Evolutionary conservation across 768 basidiomycete genomes (phyloP).

Genomic region (Infundibulicybe gibba): DNA sequence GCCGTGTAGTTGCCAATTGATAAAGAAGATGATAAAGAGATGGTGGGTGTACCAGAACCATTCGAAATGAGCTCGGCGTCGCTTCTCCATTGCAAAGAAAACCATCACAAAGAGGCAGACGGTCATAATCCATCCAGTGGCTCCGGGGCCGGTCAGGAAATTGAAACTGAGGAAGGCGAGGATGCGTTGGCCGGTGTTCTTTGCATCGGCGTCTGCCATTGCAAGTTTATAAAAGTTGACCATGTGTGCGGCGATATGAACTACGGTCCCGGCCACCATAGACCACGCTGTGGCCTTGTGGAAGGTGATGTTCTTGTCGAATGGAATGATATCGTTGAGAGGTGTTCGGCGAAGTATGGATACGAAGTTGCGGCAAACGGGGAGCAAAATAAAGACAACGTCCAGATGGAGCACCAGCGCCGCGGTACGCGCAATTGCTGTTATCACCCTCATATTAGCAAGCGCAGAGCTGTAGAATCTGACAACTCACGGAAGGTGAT

Average conservation of each 20-base stretch:
- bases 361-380: slow-evolving; percentile 93
- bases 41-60: slow-evolving; percentile 88
- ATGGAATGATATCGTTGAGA: slow-evolving; percentile 83
- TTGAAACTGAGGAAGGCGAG: slow-evolving; percentile 74
- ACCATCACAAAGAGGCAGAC: slow-evolving; percentile 72
- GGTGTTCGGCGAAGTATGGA: slow-evolving; percentile 84
- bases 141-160: slow-evolving; percentile 78
- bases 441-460: slow-evolving; percentile 26
- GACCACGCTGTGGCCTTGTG: slow-evolving; percentile 92
- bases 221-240: slow-evolving; percentile 77
- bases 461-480: not conserved
- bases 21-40: slow-evolving; percentile 90
- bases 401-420: slow-evolving; percentile 91
- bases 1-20: slow-evolving; percentile 92
- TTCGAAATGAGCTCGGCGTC: slow-evolving; percentile 76
- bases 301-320: slow-evolving; percentile 90
- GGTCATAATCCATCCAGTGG: slow-evolving; percentile 90
- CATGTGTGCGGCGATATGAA: slow-evolving; percentile 85
- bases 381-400: slow-evolving; percentile 90
- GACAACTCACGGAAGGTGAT: slow-evolving; percentile 63
- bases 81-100: slow-evolving; percentile 82
- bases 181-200: slow-evolving; percentile 49
- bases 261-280: slow-evolving; percentile 70
- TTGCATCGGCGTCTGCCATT: slow-evolving; percentile 48
- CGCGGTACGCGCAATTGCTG: slow-evolving; percentile 84